These are phyloP conservation scores for Pascua guehoae DNA, from an alignment of 1,284 basidiomycete species.

Conservation along the genomic window DNA sequence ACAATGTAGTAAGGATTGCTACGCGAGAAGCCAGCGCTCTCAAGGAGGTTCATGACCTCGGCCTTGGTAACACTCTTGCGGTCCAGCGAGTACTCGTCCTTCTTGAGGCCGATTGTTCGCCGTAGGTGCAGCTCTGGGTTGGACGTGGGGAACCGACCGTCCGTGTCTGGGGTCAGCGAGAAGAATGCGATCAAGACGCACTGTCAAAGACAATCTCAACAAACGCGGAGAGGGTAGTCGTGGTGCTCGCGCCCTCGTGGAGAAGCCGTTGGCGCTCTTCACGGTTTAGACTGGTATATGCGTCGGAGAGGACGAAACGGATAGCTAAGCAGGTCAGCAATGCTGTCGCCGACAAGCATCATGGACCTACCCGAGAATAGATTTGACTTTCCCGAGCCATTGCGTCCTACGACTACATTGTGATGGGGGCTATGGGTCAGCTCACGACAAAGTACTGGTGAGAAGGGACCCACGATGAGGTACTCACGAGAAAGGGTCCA, in stretches of 20 bases:
- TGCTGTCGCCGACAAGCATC: conserved; percentile 4
- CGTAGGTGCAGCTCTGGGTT: conserved; percentile 79
- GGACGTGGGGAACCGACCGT: conserved; percentile 85
- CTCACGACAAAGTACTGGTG: not conserved
- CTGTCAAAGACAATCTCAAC: conserved; percentile 84
- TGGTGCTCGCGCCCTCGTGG: conserved; percentile 85
- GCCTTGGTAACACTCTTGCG: conserved; percentile 87
- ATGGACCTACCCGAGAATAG: conserved; percentile 75
- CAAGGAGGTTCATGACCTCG: conserved; percentile 93
- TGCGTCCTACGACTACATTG: conserved; percentile 90
- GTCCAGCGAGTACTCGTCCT: conserved; percentile 97
- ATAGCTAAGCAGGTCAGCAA: conserved; percentile 60
- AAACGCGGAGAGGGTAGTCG: conserved; percentile 87
- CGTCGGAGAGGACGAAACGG: conserved; percentile 94
- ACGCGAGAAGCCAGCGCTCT: conserved; percentile 93
- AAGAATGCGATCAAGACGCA: conserved; percentile 18
- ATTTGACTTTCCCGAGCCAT: conserved; percentile 94
- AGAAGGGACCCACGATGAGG: conserved; percentile 5
- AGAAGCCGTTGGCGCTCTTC: conserved; percentile 89
- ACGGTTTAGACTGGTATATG: conserved; percentile 89
- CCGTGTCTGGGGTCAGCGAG: conserved; percentile 46
- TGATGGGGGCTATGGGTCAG: conserved; percentile 63
- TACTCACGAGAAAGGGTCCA: conserved; percentile 20
- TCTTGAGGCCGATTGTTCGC: conserved; percentile 94
- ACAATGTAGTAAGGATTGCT: conserved; percentile 99